Percentiles rank a stretch among this genome's conserved stretches.
Conservation (phyloP, 2,329 filamentous ascomycete species). For the Alternaria gansuensis region DNA sequence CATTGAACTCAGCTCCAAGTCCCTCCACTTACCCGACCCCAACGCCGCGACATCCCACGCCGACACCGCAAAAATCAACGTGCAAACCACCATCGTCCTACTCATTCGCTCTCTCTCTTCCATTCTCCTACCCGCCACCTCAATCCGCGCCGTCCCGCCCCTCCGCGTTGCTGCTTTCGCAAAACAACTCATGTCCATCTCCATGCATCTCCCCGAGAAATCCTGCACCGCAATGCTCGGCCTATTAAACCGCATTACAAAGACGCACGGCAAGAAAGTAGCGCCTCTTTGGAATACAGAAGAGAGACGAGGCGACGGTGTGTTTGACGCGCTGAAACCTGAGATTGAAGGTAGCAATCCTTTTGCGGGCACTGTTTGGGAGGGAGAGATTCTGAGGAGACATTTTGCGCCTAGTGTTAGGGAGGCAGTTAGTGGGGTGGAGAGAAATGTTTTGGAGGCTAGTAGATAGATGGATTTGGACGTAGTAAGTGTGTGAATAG, state of each 20-base stretch:
- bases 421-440: conserved; percentile 66
- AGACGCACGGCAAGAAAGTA: conserved; percentile 83
- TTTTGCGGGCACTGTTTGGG: conserved; percentile 90
- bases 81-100: conserved; percentile 92
- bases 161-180: conserved; percentile 88
- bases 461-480: conserved; percentile 23
- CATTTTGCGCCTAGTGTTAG: conserved; percentile 90
- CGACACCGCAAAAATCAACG: conserved; percentile 79
- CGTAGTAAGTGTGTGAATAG: not conserved
- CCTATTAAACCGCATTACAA: conserved; percentile 78
- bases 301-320: conserved; percentile 89
- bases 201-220: conserved; percentile 90
- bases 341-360: conserved; percentile 89
- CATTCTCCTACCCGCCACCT: conserved; percentile 78
- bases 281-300: conserved; percentile 92
- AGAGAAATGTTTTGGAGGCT: conserved; percentile 46
- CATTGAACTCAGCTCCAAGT: conserved; percentile 81
- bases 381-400: conserved; percentile 82
- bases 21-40: conserved; percentile 74
- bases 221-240: conserved; percentile 81
- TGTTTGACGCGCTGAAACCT: conserved; percentile 74
- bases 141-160: conserved; percentile 78
- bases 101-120: conserved; percentile 86
- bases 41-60: conserved; percentile 58
- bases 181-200: conserved; percentile 84